phyloP scores from a whole-genome alignment of 2,329 filamentous ascomycete genomes.

The Rugonectria rugulosa region DNA sequence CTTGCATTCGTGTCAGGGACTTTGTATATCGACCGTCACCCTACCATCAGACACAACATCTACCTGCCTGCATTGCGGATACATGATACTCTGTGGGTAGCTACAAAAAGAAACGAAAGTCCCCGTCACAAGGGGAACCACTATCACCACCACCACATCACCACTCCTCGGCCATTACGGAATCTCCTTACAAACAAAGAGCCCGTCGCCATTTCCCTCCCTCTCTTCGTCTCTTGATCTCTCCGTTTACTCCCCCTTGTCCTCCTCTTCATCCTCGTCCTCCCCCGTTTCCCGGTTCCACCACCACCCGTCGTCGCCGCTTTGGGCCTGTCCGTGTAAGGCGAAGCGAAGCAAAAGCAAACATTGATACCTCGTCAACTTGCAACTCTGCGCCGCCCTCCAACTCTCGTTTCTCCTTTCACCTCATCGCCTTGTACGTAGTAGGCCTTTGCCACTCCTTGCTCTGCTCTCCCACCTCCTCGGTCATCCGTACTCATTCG shows the following conservation, averaged over 20 bases:
- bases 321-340: constrained; percentile 37
- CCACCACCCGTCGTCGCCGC: constrained; percentile 37
- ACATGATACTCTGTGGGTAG: too few species aligned
- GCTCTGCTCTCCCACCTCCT: background rate
- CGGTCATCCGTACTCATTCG: too few species aligned
- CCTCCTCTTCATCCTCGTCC: constrained; percentile 38
- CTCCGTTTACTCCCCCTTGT: constrained; percentile 4
- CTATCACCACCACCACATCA: constrained; percentile 13
- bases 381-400: constrained; percentile 22
- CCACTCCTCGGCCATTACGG: too few species aligned
- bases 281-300: constrained; percentile 34
- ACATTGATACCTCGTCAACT: constrained; percentile 28
- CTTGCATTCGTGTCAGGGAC: too few species aligned
- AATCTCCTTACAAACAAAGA: constrained; percentile 14
- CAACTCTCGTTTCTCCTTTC: constrained; percentile 5
- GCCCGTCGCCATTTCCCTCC: background rate
- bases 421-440: too few species aligned
- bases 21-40: too few species aligned
- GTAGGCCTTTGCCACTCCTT: background rate
- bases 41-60: too few species aligned
- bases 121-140: constrained; percentile 4
- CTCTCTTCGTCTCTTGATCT: constrained; percentile 5
- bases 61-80: too few species aligned
- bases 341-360: constrained; percentile 41
- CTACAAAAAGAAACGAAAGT: constrained; percentile 2